These are phyloP conservation scores for Gaeumannomyces tritici DNA, from an alignment of 2,329 filamentous ascomycete species.

Conservation along the genomic window DNA sequence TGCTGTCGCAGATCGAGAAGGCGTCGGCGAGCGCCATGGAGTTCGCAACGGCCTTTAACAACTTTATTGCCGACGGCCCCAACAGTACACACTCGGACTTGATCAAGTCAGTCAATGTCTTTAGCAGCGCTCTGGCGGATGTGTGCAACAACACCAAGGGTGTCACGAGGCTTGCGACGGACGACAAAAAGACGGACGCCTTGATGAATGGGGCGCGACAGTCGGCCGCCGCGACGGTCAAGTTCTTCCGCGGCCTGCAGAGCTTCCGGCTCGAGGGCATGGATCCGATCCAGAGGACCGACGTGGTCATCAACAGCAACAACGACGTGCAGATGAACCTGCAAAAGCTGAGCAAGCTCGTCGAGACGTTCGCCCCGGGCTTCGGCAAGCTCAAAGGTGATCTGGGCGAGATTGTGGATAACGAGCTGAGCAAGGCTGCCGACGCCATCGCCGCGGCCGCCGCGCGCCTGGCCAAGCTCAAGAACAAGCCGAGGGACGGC, in stretches of 20 bases:
- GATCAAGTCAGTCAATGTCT: slow-evolving; percentile 85
- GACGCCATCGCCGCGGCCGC: slow-evolving; percentile 91
- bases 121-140: slow-evolving; percentile 83
- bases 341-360: slow-evolving; percentile 86
- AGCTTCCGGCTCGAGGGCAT: slow-evolving; percentile 90
- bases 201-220: slow-evolving; percentile 74
- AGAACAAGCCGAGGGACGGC: slow-evolving; percentile 91
- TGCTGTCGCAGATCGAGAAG: slow-evolving; percentile 95
- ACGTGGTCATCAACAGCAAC: slow-evolving; percentile 95
- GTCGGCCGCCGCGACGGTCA: slow-evolving; percentile 77
- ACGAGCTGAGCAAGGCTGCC: slow-evolving; percentile 84
- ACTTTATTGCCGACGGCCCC: slow-evolving; percentile 93
- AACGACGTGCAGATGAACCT: slow-evolving; percentile 92
- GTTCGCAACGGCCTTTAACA: slow-evolving; percentile 96
- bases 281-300: slow-evolving; percentile 85
- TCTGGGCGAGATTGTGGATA: slow-evolving; percentile 84
- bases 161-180: slow-evolving; percentile 81
- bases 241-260: slow-evolving; percentile 89
- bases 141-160: slow-evolving; percentile 96
- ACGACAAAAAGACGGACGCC: slow-evolving; percentile 88
- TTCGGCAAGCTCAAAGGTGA: slow-evolving; percentile 85
- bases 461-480: slow-evolving; percentile 79
- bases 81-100: slow-evolving; percentile 78
- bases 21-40: slow-evolving; percentile 90
- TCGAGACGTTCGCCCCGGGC: slow-evolving; percentile 84